These are phyloP conservation scores for Purshia tridentata DNA, from an alignment of 306 rosid genomes.

Conservation along the genomic window DNA sequence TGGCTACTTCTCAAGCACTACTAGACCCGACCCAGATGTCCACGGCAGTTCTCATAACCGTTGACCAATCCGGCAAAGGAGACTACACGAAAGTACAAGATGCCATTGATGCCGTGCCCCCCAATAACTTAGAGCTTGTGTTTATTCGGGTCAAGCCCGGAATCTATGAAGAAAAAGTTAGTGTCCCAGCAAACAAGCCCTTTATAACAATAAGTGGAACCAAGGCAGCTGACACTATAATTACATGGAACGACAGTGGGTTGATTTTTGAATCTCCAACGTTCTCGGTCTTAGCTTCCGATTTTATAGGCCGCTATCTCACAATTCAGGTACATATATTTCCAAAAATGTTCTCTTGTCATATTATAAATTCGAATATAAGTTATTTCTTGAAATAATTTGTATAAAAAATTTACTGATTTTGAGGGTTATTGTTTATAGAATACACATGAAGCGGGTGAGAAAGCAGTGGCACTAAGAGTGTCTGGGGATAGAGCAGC, in stretches of 20 bases:
- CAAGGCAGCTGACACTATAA: conserved; percentile 24
- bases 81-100: conserved; percentile 46
- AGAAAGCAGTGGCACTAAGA: conserved; percentile 51
- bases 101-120: conserved; percentile 48
- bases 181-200: conserved; percentile 48
- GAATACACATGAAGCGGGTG: conserved; percentile 40
- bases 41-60: conserved; percentile 40
- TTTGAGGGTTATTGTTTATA: neutral
- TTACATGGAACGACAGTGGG: conserved; percentile 45
- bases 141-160: conserved; percentile 41
- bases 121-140: conserved; percentile 42
- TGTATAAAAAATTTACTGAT: neutral
- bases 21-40: conserved; percentile 3
- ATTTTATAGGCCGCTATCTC: conserved; percentile 45
- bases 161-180: conserved; percentile 40
- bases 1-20: conserved; percentile 14
- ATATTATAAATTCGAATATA: neutral
- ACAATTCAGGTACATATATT: conserved; percentile 46
- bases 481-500: conserved; percentile 47
- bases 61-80: conserved; percentile 45
- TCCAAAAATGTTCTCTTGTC: neutral
- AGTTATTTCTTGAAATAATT: no score
- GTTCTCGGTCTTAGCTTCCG: conserved; percentile 43
- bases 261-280: conserved; percentile 40
- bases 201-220: conserved; percentile 50